Percentiles rank a stretch among this genome's conserved stretches.
Conservation (phyloP, 2,329 filamentous ascomycete species). For the Pseudocercospora eumusae region DNA sequence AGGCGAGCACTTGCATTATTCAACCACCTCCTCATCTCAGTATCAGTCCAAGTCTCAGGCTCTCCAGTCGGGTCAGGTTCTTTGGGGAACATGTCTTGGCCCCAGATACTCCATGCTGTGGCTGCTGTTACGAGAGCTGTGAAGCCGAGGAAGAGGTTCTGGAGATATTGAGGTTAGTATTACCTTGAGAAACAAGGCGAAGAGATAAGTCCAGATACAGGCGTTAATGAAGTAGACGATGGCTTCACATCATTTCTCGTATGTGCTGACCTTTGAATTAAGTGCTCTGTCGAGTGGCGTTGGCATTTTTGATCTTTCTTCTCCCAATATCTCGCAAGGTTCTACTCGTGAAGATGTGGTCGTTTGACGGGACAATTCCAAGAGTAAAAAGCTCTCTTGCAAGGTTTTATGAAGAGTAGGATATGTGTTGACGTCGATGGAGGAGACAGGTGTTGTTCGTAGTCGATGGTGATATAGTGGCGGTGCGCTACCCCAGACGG, state of each 20-base stretch:
- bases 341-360: slow-evolving; percentile 1
- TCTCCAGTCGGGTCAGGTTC: slow-evolving; percentile 75
- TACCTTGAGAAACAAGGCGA: background rate
- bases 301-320: slow-evolving; percentile 43
- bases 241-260: background rate
- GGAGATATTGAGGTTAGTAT: slow-evolving; percentile 4
- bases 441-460: background rate
- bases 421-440: background rate
- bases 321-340: background rate
- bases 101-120: slow-evolving; percentile 82
- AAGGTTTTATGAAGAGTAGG: background rate
- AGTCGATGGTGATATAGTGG: background rate
- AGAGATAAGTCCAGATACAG: background rate
- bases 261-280: slow-evolving; percentile 44
- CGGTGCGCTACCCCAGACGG: slow-evolving; percentile 4
- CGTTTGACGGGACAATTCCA: slow-evolving; percentile 2
- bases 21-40: slow-evolving; percentile 80
- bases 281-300: slow-evolving; percentile 53
- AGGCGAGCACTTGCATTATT: slow-evolving; percentile 62
- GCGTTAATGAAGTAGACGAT: background rate
- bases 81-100: slow-evolving; percentile 77
- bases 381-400: background rate
- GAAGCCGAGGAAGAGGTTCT: slow-evolving; percentile 62
- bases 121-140: slow-evolving; percentile 78
- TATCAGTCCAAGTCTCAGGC: slow-evolving; percentile 71